Evolutionary conservation across 495 filamentous ascomycete species (phyloP).

Genomic region (Bathelium albidoporum): DNA sequence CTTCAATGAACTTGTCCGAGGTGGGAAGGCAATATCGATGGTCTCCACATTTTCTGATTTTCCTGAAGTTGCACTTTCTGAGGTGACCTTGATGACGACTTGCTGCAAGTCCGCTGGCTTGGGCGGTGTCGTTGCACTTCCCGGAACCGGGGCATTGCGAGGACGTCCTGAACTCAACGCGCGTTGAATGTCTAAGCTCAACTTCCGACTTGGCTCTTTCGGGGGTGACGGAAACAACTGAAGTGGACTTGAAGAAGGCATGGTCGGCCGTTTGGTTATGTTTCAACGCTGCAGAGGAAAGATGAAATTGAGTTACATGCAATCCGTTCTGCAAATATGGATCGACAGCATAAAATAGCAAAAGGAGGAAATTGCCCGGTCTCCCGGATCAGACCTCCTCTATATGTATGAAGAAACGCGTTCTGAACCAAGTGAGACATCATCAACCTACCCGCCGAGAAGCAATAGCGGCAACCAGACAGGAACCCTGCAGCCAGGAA

Average conservation of each 20-base stretch:
- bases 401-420: neutral
- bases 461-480: slow-evolving; percentile 3
- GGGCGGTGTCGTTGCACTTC: neutral
- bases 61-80: neutral
- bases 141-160: neutral
- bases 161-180: neutral
- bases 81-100: slow-evolving; percentile 4
- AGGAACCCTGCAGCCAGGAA: neutral
- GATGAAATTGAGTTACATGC: neutral
- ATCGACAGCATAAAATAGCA: slow-evolving; percentile 3
- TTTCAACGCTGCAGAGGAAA: neutral
- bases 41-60: neutral
- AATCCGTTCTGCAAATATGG: neutral
- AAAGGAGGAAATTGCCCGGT: neutral
- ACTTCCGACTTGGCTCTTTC: slow-evolving; percentile 1
- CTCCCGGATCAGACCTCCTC: neutral
- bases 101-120: neutral
- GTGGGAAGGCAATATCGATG: neutral
- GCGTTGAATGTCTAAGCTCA: slow-evolving; percentile 1
- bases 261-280: neutral
- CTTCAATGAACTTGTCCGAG: slow-evolving; percentile 2
- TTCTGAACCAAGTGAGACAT: neutral
- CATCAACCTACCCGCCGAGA: slow-evolving; percentile 2
- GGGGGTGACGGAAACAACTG: slow-evolving; percentile 1
- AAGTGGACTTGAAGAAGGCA: slow-evolving; percentile 3